Evolutionary conservation across 2,329 filamentous ascomycete species (phyloP).

Genomic region (Calycina herbarum): DNA sequence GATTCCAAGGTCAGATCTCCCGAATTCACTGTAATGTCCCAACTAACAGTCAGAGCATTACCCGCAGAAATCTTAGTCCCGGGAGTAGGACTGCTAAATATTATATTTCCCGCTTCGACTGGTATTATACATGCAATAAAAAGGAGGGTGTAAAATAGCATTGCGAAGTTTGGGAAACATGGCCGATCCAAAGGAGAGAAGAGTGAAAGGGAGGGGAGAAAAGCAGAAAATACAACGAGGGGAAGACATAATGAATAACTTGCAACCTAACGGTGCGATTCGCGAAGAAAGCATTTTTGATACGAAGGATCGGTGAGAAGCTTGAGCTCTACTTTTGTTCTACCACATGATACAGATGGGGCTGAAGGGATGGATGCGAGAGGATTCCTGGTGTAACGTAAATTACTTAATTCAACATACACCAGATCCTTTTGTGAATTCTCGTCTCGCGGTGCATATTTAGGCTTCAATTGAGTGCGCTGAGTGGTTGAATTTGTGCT

Average conservation of each 20-base stretch:
- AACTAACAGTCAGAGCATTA: neutral
- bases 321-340: neutral
- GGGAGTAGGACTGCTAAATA: constrained; percentile 1
- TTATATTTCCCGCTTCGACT: neutral
- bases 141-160: neutral
- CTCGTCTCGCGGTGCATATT: neutral
- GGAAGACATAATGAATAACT: neutral
- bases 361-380: neutral
- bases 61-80: neutral
- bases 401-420: neutral
- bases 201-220: neutral
- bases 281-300: neutral
- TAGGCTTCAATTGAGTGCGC: neutral
- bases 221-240: neutral
- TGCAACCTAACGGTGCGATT: neutral
- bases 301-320: neutral
- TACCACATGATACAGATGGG: constrained; percentile 3
- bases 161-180: neutral
- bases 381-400: neutral
- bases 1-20: neutral
- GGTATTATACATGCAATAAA: neutral
- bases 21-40: constrained; percentile 7
- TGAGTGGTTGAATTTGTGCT: neutral
- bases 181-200: neutral
- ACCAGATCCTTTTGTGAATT: neutral